Percentiles rank a stretch among this genome's conserved stretches.
Evolutionary conservation across 1,284 basidiomycete species (phyloP).

Genomic region (Puccinia hordei): DNA sequence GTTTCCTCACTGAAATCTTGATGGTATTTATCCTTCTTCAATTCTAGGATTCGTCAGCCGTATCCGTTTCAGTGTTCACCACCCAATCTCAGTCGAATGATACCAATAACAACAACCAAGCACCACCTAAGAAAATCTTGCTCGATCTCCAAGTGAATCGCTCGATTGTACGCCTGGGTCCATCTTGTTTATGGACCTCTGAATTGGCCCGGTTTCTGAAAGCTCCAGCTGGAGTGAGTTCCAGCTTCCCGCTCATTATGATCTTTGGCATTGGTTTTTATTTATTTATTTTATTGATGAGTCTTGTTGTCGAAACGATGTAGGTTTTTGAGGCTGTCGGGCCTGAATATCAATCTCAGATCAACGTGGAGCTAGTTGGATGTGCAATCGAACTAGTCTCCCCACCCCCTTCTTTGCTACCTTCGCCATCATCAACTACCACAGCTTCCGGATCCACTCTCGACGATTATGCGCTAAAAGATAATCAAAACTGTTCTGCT

Average conservation of each 20-base stretch:
- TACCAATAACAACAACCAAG: not conserved
- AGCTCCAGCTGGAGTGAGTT: conserved; percentile 80
- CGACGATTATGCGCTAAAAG: no score
- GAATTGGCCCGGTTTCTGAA: conserved; percentile 73
- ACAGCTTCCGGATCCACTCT: conserved; percentile 64
- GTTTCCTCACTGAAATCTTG: no score
- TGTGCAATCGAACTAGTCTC: conserved; percentile 52
- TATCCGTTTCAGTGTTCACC: not conserved
- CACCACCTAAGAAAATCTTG: conserved; percentile 16
- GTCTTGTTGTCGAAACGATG: not conserved
- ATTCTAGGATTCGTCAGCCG: not conserved
- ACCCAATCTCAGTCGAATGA: not conserved
- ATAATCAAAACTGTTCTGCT: no score
- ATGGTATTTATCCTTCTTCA: no score
- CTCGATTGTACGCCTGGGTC: conserved; percentile 69
- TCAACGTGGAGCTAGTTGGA: conserved; percentile 60
- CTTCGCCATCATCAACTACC: conserved; percentile 65
- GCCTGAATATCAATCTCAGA: conserved; percentile 79
- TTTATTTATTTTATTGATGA: no score
- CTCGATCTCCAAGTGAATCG: conserved; percentile 69
- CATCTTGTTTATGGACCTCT: conserved; percentile 69
- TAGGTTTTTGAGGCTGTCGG: conserved; percentile 90
- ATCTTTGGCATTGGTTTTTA: conserved; percentile 6
- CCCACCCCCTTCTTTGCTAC: conserved; percentile 64
- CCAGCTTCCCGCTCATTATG: no score